These are phyloP conservation scores for Hysterium pulicare DNA, from an alignment of 2,329 filamentous ascomycete genomes.

Conservation along the genomic window DNA sequence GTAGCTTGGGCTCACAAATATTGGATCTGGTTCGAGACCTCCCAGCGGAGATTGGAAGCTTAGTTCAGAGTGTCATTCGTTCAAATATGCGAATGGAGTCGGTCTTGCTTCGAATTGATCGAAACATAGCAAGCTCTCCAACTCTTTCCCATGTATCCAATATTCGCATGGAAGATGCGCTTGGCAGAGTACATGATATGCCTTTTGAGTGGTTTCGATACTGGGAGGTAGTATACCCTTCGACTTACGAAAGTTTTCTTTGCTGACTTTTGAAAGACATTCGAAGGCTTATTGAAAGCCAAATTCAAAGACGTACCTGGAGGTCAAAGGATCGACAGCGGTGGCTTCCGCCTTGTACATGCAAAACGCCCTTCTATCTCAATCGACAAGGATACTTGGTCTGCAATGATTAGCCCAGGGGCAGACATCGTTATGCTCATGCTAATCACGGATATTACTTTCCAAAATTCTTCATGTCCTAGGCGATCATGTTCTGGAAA, in stretches of 20 bases:
- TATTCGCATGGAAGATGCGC: constrained; percentile 1
- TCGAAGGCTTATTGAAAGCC: constrained; percentile 2
- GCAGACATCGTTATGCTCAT: constrained; percentile 1
- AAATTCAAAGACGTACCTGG: not conserved
- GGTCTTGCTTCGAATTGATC: not conserved
- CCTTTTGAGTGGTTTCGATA: constrained; percentile 1
- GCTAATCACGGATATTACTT: not conserved
- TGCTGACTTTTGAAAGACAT: too few relatives aligned
- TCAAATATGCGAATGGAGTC: not conserved
- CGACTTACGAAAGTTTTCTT: too few relatives aligned
- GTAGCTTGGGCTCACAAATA: not conserved
- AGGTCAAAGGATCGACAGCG: not conserved
- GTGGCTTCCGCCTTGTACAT: not conserved
- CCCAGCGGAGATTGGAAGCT: not conserved
- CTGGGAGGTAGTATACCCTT: too few relatives aligned
- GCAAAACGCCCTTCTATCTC: not conserved
- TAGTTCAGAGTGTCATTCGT: not conserved
- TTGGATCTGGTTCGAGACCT: not conserved
- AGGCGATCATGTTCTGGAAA: not conserved
- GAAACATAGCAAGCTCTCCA: not conserved
- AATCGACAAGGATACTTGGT: not conserved
- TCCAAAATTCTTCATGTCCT: not conserved
- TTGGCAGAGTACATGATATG: not conserved
- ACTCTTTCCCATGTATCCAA: not conserved
- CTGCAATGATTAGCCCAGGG: not conserved